Percentiles rank a stretch among this genome's conserved stretches.
phyloP scores from a whole-genome alignment of 2,329 filamentous ascomycete species.

The Fusarium goolgardi region DNA sequence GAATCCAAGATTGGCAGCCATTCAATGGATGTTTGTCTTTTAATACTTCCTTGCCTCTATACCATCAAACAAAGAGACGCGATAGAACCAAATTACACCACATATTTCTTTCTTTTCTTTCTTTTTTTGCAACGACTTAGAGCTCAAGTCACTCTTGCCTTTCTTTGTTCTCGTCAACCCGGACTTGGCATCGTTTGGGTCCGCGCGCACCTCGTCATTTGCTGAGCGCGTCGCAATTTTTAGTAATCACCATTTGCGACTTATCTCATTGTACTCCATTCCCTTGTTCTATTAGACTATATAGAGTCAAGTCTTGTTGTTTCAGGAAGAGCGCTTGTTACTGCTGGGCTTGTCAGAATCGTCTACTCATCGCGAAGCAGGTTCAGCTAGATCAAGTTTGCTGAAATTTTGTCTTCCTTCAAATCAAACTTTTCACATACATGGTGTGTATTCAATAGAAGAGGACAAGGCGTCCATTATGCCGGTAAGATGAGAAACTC shows the following conservation, averaged over 20 bases:
- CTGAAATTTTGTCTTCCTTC: not conserved
- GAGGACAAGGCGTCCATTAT: conserved; percentile 14
- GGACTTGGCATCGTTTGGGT: conserved; percentile 4
- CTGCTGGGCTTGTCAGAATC: not conserved
- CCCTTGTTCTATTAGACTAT: not conserved
- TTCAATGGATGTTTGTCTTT: not conserved
- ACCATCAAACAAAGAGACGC: conserved; percentile 20
- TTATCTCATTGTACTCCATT: not conserved
- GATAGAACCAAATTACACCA: not conserved
- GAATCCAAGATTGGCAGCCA: not conserved
- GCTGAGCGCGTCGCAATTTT: conserved; percentile 6
- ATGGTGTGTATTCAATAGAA: conserved; percentile 14
- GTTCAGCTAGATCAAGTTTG: not conserved
- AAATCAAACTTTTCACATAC: not conserved
- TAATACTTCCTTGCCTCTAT: not conserved
- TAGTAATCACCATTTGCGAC: not conserved
- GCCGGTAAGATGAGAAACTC: conserved; percentile 20
- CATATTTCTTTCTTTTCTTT: not conserved
- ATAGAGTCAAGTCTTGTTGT: not conserved
- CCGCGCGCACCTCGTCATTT: not conserved
- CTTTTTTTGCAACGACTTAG: not conserved
- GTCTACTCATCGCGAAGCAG: not conserved
- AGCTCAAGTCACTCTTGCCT: not conserved
- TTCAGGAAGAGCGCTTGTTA: not conserved
- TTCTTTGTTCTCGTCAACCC: conserved; percentile 2